Conservation (phyloP, 2,329 filamentous ascomycete species). For the Epichloe scottii region DNA sequence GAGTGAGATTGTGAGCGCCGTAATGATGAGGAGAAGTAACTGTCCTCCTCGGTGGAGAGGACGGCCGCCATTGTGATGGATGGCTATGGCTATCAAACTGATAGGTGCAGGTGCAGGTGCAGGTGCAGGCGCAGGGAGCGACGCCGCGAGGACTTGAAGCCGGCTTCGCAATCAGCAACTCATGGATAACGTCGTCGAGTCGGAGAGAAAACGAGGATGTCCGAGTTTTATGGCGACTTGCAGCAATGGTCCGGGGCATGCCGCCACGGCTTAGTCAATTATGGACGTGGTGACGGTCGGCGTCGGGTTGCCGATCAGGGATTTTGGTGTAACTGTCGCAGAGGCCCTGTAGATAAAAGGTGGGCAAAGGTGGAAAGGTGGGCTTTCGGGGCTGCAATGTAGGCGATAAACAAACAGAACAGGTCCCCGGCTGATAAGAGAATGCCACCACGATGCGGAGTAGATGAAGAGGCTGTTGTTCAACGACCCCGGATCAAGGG, state of each 20-base stretch:
- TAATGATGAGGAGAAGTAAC: constrained; percentile 42
- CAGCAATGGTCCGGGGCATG: neutral
- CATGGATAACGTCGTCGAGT: neutral
- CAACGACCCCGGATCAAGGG: neutral
- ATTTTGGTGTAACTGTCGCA: neutral
- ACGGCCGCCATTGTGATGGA: constrained; percentile 39
- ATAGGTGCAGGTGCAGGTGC: neutral
- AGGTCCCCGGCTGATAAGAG: neutral
- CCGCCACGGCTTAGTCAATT: neutral
- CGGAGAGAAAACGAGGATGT: neutral
- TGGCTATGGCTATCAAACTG: neutral
- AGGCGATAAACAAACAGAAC: neutral
- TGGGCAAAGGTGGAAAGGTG: neutral
- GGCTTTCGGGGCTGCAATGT: constrained; percentile 1
- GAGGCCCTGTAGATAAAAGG: neutral
- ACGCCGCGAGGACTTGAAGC: neutral
- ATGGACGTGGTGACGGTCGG: neutral
- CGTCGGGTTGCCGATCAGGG: neutral
- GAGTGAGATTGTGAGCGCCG: constrained; percentile 49
- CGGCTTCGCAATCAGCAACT: neutral
- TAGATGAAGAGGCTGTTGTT: neutral
- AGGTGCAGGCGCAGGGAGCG: neutral
- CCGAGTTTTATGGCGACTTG: neutral
- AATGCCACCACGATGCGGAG: neutral
- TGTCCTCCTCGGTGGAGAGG: constrained; percentile 42